A percentile compares a stretch with the other conserved stretches of the same genome.
Evolutionary conservation across 2,329 filamentous ascomycete species (phyloP).

Genomic region (Trichoderma gracile): DNA sequence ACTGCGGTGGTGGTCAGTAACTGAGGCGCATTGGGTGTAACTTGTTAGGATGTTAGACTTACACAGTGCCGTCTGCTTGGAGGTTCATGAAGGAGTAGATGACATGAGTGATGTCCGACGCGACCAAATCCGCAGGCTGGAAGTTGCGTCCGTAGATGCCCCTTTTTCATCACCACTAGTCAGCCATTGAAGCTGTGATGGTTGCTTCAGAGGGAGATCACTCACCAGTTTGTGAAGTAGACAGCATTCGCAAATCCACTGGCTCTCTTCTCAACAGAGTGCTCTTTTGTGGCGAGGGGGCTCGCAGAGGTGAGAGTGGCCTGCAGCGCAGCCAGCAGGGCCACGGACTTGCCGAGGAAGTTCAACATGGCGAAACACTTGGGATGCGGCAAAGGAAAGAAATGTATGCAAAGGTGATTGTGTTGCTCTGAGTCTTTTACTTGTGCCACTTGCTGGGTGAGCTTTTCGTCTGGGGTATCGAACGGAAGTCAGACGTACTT

Average conservation of each 20-base stretch:
- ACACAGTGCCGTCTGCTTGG: slow-evolving; percentile 69
- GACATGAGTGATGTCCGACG: slow-evolving; percentile 71
- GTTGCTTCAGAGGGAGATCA: neutral
- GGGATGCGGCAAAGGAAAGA: neutral
- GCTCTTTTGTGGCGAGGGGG: slow-evolving; percentile 25
- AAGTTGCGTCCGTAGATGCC: slow-evolving; percentile 76
- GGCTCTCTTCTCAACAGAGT: slow-evolving; percentile 29
- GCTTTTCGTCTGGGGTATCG: neutral
- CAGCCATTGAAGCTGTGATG: neutral
- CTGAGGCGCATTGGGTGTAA: neutral
- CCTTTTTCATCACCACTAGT: slow-evolving; percentile 44
- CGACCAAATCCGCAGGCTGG: slow-evolving; percentile 69
- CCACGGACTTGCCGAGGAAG: slow-evolving; percentile 33
- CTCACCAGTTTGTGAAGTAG: slow-evolving; percentile 54
- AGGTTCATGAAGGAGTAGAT: slow-evolving; percentile 83
- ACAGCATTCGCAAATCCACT: slow-evolving; percentile 42
- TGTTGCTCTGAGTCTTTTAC: neutral
- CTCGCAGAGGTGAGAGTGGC: slow-evolving; percentile 30
- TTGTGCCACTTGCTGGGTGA: neutral
- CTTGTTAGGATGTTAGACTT: slow-evolving; percentile 34
- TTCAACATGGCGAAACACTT: slow-evolving; percentile 20
- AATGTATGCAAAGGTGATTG: neutral
- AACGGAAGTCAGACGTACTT: neutral
- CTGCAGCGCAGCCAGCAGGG: slow-evolving; percentile 34
- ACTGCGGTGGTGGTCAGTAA: slow-evolving; percentile 36